Percentiles rank a stretch among this genome's conserved stretches.
These are phyloP conservation scores for Kwoniella newhampshirensis DNA, from an alignment of 768 basidiomycete species.

Conservation along the genomic window DNA sequence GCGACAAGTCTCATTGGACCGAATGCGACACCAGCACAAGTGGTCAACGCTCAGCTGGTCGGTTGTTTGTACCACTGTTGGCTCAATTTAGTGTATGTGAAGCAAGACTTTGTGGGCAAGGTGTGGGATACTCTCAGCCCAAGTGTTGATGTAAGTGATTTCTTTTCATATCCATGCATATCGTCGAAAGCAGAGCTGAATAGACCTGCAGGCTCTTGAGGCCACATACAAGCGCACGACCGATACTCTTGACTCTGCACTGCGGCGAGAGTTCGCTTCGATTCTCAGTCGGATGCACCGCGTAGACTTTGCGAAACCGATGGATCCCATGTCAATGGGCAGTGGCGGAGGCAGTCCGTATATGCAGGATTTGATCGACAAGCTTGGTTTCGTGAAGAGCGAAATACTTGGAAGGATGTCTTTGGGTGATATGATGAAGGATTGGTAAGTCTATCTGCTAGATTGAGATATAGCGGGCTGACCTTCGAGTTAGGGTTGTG, in stretches of 20 bases:
- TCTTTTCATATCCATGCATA: not conserved
- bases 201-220: conserved; percentile 19
- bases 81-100: conserved; percentile 65
- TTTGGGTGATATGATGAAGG: conserved; percentile 68
- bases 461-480: not conserved
- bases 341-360: conserved; percentile 73
- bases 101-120: conserved; percentile 65
- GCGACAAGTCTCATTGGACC: conserved; percentile 75
- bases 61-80: conserved; percentile 78
- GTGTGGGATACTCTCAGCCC: conserved; percentile 63
- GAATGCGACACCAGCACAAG: conserved; percentile 72
- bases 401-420: conserved; percentile 72
- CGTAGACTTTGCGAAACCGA: conserved; percentile 71
- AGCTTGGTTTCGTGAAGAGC: conserved; percentile 73
- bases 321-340: conserved; percentile 61
- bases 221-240: conserved; percentile 45
- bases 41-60: conserved; percentile 72
- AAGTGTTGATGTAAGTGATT: conserved; percentile 61
- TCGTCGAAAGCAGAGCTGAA: too few species aligned
- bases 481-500: conserved; percentile 33
- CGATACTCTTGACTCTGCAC: conserved; percentile 51
- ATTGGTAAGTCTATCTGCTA: conserved; percentile 62
- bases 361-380: conserved; percentile 88
- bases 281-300: conserved; percentile 77
- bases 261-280: conserved; percentile 75